Conservation (phyloP, 495 filamentous ascomycete genomes). For the Aspergillus sparsus region DNA sequence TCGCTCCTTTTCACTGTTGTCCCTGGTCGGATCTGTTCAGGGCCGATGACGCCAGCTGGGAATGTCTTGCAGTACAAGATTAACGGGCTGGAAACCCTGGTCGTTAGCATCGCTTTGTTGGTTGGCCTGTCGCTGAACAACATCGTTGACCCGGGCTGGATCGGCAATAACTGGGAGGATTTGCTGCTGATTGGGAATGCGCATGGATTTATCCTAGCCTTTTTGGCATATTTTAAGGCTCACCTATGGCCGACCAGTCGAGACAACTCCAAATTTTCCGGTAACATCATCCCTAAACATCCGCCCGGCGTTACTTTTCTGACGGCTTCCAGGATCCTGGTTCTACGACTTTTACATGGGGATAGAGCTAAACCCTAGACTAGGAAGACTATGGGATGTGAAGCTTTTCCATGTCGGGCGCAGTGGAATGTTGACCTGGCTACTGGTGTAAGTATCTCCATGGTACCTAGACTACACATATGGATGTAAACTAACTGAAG, state of each 20-base stretch:
- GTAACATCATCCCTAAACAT: neutral
- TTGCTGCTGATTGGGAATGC: neutral
- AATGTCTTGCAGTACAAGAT: neutral
- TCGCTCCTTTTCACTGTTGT: neutral
- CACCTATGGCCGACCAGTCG: neutral
- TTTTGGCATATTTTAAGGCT: neutral
- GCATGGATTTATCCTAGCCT: neutral
- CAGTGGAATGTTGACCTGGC: conserved; percentile 45
- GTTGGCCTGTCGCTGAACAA: neutral
- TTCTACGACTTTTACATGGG: conserved; percentile 23
- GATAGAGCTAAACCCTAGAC: conserved; percentile 52
- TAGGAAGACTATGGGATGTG: conserved; percentile 49
- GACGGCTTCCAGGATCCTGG: neutral
- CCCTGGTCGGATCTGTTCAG: neutral
- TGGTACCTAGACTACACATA: neutral
- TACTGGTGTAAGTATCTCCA: conserved; percentile 35
- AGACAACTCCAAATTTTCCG: neutral
- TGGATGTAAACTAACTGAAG: neutral
- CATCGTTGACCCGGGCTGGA: neutral
- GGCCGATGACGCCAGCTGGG: neutral
- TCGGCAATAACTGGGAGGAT: neutral
- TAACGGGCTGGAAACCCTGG: neutral
- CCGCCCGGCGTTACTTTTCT: neutral
- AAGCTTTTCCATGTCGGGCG: conserved; percentile 54
- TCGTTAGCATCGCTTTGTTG: neutral